phyloP scores from a whole-genome alignment of 257 asterid genomes.

The Parsonsia alboflavescens region DNA sequence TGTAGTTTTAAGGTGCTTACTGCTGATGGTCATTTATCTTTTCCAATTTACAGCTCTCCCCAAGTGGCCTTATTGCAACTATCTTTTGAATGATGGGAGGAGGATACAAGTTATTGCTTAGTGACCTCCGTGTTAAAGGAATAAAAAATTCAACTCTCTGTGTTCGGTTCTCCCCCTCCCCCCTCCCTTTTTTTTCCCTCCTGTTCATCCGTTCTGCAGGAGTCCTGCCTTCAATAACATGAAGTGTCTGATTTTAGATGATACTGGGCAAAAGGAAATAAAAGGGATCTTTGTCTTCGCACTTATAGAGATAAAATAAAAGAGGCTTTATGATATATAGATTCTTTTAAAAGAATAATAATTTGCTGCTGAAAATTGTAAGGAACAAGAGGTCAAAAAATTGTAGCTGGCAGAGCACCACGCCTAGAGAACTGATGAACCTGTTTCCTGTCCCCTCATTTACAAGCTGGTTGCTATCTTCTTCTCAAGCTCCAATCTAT shows the following conservation, averaged over 20 bases:
- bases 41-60: background rate
- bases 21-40: background rate
- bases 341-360: background rate
- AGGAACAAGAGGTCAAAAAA: conserved; percentile 38
- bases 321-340: conserved; percentile 1
- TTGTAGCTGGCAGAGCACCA: conserved; percentile 31
- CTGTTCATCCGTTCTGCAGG: background rate
- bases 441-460: conserved; percentile 31
- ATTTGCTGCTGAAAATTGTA: conserved; percentile 18
- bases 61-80: background rate
- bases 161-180: background rate
- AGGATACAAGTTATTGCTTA: background rate
- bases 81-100: background rate
- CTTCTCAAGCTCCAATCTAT: conserved; percentile 29
- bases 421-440: conserved; percentile 23
- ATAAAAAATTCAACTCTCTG: background rate
- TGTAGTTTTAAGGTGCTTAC: background rate
- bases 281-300: background rate
- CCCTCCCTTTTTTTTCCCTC: background rate
- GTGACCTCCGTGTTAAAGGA: background rate
- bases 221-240: background rate
- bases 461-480: conserved; percentile 26
- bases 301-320: background rate
- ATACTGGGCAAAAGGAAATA: background rate
- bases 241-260: background rate